A percentile compares a stretch with the other conserved stretches of the same genome.
These are phyloP conservation scores for Coelastrella sp. DNA, from an alignment of 139 green algal genomes.

Conservation along the genomic window DNA sequence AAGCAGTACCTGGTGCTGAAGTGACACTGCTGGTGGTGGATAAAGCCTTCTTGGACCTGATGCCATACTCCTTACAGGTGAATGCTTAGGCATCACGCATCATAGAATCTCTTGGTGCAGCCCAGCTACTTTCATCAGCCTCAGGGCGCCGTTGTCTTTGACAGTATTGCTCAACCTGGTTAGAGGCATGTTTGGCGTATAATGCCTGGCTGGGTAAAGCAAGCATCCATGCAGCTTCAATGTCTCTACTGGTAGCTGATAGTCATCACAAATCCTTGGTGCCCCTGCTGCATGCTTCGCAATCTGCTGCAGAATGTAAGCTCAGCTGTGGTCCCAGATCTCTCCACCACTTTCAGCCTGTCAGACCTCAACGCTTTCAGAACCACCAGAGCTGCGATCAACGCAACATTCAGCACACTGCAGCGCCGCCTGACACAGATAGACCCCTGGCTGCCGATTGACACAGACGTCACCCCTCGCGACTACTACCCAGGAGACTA, in stretches of 20 bases:
- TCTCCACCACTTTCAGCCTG: background rate
- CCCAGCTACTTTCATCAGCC: no score
- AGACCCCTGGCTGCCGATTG: conserved; percentile 57
- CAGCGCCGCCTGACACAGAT: background rate
- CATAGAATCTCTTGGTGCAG: no score
- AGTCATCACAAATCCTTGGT: conserved; percentile 5
- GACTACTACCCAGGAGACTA: background rate
- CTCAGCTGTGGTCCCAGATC: background rate
- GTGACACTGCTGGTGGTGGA: conserved; percentile 68
- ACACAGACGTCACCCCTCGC: conserved; percentile 40
- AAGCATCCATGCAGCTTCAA: no score
- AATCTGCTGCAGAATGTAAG: conserved; percentile 13
- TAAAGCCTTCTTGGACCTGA: conserved; percentile 68
- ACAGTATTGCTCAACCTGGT: no score
- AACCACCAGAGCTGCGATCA: conserved; percentile 31
- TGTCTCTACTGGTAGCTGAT: no score
- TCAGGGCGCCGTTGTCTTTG: no score
- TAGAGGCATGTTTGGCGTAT: no score
- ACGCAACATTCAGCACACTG: conserved; percentile 36
- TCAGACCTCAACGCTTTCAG: conserved; percentile 21
- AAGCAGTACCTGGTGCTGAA: conserved; percentile 27
- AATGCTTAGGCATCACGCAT: background rate
- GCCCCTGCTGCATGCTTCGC: background rate
- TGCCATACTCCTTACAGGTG: conserved; percentile 61
- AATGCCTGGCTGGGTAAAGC: no score